Base-by-base conservation (phyloP, 495 filamentous ascomycete genomes). In the Filosporella fistucella region DNA sequence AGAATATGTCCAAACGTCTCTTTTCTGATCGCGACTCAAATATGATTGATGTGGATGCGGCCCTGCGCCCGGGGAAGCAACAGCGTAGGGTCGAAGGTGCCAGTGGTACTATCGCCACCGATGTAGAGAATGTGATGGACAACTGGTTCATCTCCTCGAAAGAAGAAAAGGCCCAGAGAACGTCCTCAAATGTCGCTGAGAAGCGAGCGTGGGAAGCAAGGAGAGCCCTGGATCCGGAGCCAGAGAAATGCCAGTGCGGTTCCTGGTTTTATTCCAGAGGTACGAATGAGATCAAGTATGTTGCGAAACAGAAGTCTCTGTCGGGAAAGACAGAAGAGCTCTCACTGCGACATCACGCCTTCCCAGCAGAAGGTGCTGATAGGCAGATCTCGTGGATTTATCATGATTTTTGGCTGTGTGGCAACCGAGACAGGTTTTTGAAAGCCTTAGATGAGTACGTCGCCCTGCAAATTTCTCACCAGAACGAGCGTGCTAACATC, bases 91-190 rank as follows among this genome's bases (percentile, higher is more conserved):
- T 12, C 13, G 2, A 24, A 16, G 22, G 9, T 2, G 32, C 24
- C 11, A 17, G 16, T 17, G 24, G 26, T 3, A 34, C 16, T 3
- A 22, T 49, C 25, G 23, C 34, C 8, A 39, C 26, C 5, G 46
- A 49, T 23, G 24, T 18, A 9, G 38, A 34, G 14, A 50, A 50
- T 21, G 10, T 43, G 14, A 50, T 43, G 38, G 47, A 50, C 22
- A 42, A 50, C 39, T 50, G 47, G 47, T 36, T n/a, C 18, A 3
- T 35, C 12, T 43, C 47, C 8, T 50, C 47, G 3, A 30, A 21
- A 18, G 20, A 23, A 2, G 35, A 20, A 7, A 42, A 16, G 8
- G 18, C 21, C 4, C 47, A 50, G 24, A 10, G 25, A 21, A 10
- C 6, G 4, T 43, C 41, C n/a, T n/a, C 18, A 2, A 25, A 43